A percentile compares a stretch with the other conserved stretches of the same genome.
Evolutionary conservation across 441 rosid genomes (phyloP).

Genomic region (Adansonia madagascariensis): DNA sequence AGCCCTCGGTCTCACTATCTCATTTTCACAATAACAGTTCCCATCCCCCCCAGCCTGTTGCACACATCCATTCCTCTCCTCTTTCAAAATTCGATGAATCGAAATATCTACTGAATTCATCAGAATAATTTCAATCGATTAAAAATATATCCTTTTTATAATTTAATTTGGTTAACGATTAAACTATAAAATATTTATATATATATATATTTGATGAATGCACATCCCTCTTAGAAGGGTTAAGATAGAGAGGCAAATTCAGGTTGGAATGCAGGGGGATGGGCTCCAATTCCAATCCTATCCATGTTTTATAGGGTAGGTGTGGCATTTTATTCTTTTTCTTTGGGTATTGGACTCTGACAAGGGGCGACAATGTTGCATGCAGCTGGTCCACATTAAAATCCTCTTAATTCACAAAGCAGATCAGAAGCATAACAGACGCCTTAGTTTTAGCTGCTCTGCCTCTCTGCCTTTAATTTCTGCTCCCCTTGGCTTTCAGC

Average conservation of each 20-base stretch:
- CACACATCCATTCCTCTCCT: too few species aligned
- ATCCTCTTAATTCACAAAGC: slow-evolving; percentile 26
- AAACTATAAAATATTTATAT: too few species aligned
- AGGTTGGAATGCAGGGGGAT: neutral
- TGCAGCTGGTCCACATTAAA: slow-evolving; percentile 24
- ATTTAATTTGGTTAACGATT: too few species aligned
- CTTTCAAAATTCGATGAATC: too few species aligned
- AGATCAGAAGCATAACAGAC: slow-evolving; percentile 21
- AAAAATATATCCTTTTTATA: too few species aligned
- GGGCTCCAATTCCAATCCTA: too few species aligned
- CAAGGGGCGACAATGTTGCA: slow-evolving; percentile 24
- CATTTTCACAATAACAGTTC: too few species aligned
- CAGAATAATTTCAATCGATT: too few species aligned
- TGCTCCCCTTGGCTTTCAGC: neutral
- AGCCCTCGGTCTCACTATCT: too few species aligned
- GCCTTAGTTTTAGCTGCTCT: slow-evolving; percentile 25
- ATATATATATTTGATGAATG: too few species aligned
- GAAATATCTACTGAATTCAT: too few species aligned
- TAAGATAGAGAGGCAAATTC: neutral
- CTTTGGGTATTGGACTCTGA: slow-evolving; percentile 3
- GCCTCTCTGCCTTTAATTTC: neutral
- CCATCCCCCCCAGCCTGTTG: too few species aligned
- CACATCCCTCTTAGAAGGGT: neutral
- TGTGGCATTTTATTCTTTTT: slow-evolving; percentile 17
- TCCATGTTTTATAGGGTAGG: neutral